Base-by-base conservation (phyloP, 2,329 filamentous ascomycete genomes). In the Microsporum canis region DNA sequence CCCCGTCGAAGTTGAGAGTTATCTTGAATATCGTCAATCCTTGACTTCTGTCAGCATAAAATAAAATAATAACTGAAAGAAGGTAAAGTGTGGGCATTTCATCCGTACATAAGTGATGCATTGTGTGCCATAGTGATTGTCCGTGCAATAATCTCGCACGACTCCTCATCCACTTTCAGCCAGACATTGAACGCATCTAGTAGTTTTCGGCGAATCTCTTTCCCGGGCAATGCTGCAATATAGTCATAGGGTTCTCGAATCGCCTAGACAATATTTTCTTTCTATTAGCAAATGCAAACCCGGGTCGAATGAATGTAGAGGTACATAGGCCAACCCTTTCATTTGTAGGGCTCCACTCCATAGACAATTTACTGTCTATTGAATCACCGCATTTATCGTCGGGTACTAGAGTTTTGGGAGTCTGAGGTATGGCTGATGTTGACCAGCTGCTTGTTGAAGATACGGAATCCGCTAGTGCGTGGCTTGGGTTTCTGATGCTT, bases 191-290 rank as follows among this genome's bases (percentile, higher is more conserved):
- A 71, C 2, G 72, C 73, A 17, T 72, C 67, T 60, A 77, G 72
- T 6, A 76, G 63, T 49, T 70, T 67, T 14, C 69, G 65, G 6
- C 74, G 68, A 57, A 77, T 69, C 34, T 72, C 72, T 60, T 77
- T 77, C 65, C 90, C 90, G 0, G 89, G 88, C 65, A 91, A 86
- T 51, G 83, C 82, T 68, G 85, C 82, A 64, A 94, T 80, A 72
- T 95, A 95, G 70, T 92, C 86, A 68, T 85, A 95, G 0, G 90
- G 90, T 0, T 86, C 89, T 56, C 86, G 78, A 59, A 95, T 77
- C 63, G 92, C 85, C 71, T 83, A 39, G 3, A 39, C 1, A 39
- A 12, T 23, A 23, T 23, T 23, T 3, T 39, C 14, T 39, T 39
- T 63, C 8, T 63, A 92, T 86, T 39, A 39, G 38, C 38, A 39